Evolutionary conservation across 192 early-diverging fungal genomes (phyloP), one percentile per base, ranked within the genome.

Genomic region (Dimargaris xerosporica): DNA sequence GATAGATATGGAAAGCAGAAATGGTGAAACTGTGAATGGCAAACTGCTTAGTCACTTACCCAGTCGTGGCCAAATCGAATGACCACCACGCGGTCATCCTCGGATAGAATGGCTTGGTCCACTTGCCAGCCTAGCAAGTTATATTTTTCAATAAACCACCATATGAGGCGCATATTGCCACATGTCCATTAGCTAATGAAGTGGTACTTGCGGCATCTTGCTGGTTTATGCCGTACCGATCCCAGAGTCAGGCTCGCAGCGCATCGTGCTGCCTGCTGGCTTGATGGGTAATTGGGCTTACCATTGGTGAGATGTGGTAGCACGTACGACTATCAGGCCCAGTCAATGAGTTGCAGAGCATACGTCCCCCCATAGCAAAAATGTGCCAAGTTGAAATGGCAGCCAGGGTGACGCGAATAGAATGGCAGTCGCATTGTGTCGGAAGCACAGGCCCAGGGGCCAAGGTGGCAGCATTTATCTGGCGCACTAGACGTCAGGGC

Each of bases 1-100:
- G n/a, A n/a, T n/a, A n/a, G n/a, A n/a, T n/a, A n/a, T n/a, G n/a
- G n/a, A n/a, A n/a, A n/a, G n/a, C n/a, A n/a, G n/a, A n/a, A n/a
- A n/a, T n/a, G n/a, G n/a, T n/a, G n/a, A n/a, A n/a, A n/a, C n/a
- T n/a, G 4, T n/a, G n/a, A 26, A 45, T 9, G 17, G 44, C 10
- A 13, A 13, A 13, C 30, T 15, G 26, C 26, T 17, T n/a, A 54
- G 6, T 21, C 5, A 62, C 59, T 30, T 59, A 80, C 79, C 91
- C 91, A 93, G 71, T 97, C 95, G 54, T 92, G 92, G 7, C 97
- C 97, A 70, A 99, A 99, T 2, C 97, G 80, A 50, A 99, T 89
- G 25, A 99, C 75, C 25, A 98, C 97, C 1, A 99, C 91, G 23
- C 95, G 84, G 53, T 98, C 91, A 64, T 99, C 95, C 71, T 99